Percentiles rank a stretch among this genome's conserved stretches.
Evolutionary conservation across 257 asterid species (phyloP).

Genomic region (Echites panduratus): DNA sequence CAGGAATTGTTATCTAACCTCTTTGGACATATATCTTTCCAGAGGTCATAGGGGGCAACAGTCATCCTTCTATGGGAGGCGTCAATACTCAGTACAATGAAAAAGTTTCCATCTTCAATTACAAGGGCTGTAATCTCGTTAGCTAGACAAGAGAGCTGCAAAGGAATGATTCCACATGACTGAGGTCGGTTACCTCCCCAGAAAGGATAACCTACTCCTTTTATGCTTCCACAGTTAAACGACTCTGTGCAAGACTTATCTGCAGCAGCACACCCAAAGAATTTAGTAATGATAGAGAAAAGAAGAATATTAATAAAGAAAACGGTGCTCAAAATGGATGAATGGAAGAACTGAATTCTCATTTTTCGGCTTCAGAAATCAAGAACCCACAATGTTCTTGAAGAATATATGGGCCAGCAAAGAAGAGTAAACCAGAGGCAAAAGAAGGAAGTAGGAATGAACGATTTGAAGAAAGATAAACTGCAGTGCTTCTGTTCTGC

Average conservation of each 20-base stretch:
- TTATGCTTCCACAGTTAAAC: slow-evolving; percentile 1
- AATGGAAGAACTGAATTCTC: neutral
- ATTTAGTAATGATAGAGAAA: neutral
- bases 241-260: neutral
- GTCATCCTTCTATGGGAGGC: neutral
- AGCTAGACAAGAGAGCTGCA: neutral
- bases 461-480: too few species aligned
- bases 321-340: neutral
- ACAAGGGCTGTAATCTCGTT: neutral
- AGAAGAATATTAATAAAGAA: neutral
- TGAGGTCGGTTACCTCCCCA: neutral
- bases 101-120: neutral
- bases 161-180: neutral
- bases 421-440: neutral
- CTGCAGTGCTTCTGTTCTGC: too few species aligned
- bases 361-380: neutral
- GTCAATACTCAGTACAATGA: neutral
- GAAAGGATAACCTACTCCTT: slow-evolving; percentile 9
- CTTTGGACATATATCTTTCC: neutral
- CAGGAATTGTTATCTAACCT: neutral
- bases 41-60: neutral
- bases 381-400: neutral
- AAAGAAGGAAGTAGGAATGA: too few species aligned
- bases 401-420: neutral
- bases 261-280: neutral